Percentiles rank a stretch among this genome's conserved stretches.
These are phyloP conservation scores for Melanomma pulvis-pyrius DNA, from an alignment of 495 filamentous ascomycete genomes.

Conservation along the genomic window DNA sequence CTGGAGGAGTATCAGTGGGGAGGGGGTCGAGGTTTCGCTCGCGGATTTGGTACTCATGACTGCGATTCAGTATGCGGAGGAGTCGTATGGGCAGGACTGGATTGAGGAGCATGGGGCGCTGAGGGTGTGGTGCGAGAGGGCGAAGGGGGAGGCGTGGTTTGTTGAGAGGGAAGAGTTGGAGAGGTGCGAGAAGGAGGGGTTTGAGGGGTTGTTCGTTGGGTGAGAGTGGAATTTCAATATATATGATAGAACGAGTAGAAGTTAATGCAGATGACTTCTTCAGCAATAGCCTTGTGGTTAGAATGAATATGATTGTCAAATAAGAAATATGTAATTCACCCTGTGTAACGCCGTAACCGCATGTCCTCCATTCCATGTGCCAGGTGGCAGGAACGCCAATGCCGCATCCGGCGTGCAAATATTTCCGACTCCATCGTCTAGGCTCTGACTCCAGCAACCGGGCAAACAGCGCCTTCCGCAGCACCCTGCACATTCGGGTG, in stretches of 20 bases:
- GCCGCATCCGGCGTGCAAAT: background rate
- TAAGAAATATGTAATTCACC: background rate
- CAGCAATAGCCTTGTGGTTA: too few relatives aligned
- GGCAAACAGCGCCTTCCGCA: slow-evolving; percentile 22
- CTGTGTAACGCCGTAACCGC: background rate
- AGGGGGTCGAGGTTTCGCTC: slow-evolving; percentile 9
- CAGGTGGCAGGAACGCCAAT: background rate
- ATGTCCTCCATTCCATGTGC: background rate
- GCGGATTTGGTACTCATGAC: slow-evolving; percentile 14
- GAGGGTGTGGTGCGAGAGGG: slow-evolving; percentile 18
- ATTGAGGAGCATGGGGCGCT: slow-evolving; percentile 14
- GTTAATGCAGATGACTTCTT: too few relatives aligned
- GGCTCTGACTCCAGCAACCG: slow-evolving; percentile 19
- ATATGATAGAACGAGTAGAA: too few relatives aligned
- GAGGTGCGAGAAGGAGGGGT: slow-evolving; percentile 15
- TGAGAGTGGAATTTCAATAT: too few relatives aligned
- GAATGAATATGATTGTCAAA: background rate
- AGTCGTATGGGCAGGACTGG: slow-evolving; percentile 3
- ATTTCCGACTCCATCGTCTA: background rate
- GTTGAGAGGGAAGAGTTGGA: slow-evolving; percentile 10
- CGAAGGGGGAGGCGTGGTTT: slow-evolving; percentile 18
- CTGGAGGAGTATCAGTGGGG: slow-evolving; percentile 18
- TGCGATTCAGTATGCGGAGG: slow-evolving; percentile 1
- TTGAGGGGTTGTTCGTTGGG: background rate
- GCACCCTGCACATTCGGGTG: slow-evolving; percentile 26